Base-by-base conservation (phyloP, 2,329 filamentous ascomycete species). In the Apiospora hydei region DNA sequence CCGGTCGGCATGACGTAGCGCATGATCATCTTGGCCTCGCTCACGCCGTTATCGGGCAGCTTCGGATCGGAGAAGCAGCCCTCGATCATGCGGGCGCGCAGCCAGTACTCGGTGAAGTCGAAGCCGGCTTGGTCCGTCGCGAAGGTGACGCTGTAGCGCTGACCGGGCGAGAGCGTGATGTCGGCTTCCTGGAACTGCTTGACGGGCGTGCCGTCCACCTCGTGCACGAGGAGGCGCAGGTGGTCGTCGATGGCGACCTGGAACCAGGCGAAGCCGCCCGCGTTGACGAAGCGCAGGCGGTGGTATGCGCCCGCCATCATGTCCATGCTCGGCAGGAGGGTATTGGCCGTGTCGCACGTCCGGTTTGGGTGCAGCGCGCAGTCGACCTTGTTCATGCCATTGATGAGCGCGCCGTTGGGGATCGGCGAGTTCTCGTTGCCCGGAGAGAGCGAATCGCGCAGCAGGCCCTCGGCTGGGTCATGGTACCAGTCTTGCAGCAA, bases 401-500 rank as follows among this genome's bases (percentile, higher is more conserved):
- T 85, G 74, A 86, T 83, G 70, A 86, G 75, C 16, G 82, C 84
- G 66, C 83, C 83, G 70, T 91, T 80, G 26, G 84, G 84, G 49
- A 83, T 81, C 18, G 84, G 84, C 34, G 83, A 81, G 71, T 80
- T 77, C 74, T 85, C 84, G 70, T 79, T 83, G 1, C 83, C 83
- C 47, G 84, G 82, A 69, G 82, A 82, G 57, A 86, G 77, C 46
- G 80, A 76, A 4, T 80, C 77, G 61, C 79, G 77, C 71, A 85
- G 78, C 24, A 85, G 78, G 47, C 79, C 81, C 70, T 80, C 78
- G 24, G 83, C 84, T 61, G 80, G 78, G 67, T 91, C 87, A 74
- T 93, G 91, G 75, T 93, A 93, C 88, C 91, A 93, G 77, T 93
- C 91, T 16, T 89, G 90, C 47, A 93, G 81, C 61, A 91, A 89